These are phyloP conservation scores for Thinopyrum elongatum DNA, from an alignment of 176 grass and related monocot species.

Conservation along the genomic window DNA sequence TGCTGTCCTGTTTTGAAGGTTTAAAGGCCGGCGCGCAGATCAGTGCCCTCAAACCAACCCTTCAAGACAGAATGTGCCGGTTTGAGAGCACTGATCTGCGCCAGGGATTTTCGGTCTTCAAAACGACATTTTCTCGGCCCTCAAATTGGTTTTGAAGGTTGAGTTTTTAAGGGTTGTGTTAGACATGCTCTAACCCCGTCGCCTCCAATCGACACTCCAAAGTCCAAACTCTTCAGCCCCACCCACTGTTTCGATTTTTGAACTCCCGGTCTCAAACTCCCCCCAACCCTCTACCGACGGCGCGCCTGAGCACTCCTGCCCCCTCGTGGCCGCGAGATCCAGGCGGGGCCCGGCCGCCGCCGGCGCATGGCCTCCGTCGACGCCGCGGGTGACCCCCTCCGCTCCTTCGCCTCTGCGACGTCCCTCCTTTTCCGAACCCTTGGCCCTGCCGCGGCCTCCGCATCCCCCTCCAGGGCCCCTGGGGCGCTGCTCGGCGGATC, in stretches of 20 bases:
- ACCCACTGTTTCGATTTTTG: constrained; percentile 26
- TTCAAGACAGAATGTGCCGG: too few relatives aligned
- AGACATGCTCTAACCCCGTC: too few relatives aligned
- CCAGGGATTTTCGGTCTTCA: too few relatives aligned
- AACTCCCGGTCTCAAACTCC: background rate
- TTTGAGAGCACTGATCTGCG: too few relatives aligned
- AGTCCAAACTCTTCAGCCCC: too few relatives aligned
- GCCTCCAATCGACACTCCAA: too few relatives aligned
- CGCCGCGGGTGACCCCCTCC: constrained; percentile 22
- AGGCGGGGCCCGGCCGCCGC: background rate
- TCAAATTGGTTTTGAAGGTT: too few relatives aligned
- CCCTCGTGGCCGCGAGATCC: background rate
- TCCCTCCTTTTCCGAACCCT: constrained; percentile 47
- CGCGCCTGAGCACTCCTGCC: background rate
- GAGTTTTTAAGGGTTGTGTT: too few relatives aligned
- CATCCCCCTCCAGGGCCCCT: constrained; percentile 24
- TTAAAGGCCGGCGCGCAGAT: too few relatives aligned
- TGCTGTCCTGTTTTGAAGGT: too few relatives aligned
- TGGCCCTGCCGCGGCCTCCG: constrained; percentile 5
- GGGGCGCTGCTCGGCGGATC: constrained; percentile 20
- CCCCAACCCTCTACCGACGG: background rate
- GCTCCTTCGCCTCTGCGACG: background rate
- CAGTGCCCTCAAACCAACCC: too few relatives aligned
- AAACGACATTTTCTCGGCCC: too few relatives aligned
- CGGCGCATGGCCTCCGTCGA: constrained; percentile 8